Evolutionary conservation across 495 filamentous ascomycete genomes (phyloP).

Genomic region (Cryomyces minteri): DNA sequence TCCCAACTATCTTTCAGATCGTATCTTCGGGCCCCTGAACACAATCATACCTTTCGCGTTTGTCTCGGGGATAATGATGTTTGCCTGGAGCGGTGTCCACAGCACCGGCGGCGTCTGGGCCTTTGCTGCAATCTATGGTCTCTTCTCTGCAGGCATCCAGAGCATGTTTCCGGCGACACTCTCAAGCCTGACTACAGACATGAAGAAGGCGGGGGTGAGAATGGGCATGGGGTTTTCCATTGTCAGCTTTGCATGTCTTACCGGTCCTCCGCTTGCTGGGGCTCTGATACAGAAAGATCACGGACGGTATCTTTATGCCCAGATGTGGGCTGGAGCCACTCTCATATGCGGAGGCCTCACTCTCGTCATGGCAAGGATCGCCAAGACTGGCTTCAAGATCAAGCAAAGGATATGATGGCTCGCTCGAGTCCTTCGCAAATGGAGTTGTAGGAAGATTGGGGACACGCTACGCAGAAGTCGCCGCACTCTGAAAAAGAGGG

Average conservation of each 20-base stretch:
- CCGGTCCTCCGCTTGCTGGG: constrained; percentile 19
- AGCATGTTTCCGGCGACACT: constrained; percentile 17
- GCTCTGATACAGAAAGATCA: constrained; percentile 16
- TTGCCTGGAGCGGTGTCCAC: constrained; percentile 15
- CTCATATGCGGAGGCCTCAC: constrained; percentile 5
- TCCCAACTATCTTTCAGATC: constrained; percentile 17
- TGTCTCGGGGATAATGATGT: constrained; percentile 11
- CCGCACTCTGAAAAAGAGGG: no score
- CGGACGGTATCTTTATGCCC: constrained; percentile 13
- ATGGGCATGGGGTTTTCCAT: constrained; percentile 21
- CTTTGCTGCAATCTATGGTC: constrained; percentile 16
- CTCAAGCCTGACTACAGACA: constrained; percentile 15
- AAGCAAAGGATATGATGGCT: constrained; percentile 4
- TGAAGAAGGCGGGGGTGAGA: constrained; percentile 16
- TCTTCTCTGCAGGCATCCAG: constrained; percentile 15
- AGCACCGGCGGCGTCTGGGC: constrained; percentile 9
- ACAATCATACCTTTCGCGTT: constrained; percentile 16
- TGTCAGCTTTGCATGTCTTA: constrained; percentile 15
- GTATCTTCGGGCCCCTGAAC: constrained; percentile 15
- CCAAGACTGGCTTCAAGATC: constrained; percentile 12
- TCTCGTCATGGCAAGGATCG: constrained; percentile 10
- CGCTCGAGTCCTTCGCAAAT: no score
- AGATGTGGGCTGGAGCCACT: constrained; percentile 15
- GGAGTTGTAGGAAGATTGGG: no score
- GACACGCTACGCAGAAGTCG: no score